Conservation (phyloP, 2,329 filamentous ascomycete species). For the Purpureocillium takamizusanense region DNA sequence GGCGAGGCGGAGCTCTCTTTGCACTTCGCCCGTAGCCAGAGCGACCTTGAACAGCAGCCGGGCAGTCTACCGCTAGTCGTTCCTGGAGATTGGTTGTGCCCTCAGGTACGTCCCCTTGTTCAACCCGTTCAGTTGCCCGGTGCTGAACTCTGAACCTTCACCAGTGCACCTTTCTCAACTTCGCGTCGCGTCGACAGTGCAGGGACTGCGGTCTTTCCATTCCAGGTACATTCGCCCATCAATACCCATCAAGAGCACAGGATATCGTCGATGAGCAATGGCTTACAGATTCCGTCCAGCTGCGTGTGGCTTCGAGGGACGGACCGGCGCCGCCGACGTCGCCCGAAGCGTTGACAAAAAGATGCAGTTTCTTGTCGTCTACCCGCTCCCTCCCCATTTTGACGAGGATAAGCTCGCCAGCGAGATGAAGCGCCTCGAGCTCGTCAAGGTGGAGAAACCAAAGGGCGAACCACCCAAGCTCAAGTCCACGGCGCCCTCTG, state of each 20-base stretch:
- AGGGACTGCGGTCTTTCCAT: slow-evolving; percentile 26
- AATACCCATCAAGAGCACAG: not conserved
- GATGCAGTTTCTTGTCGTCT: slow-evolving; percentile 69
- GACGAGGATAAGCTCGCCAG: slow-evolving; percentile 64
- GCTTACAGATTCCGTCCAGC: slow-evolving; percentile 7
- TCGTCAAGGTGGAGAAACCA: slow-evolving; percentile 43
- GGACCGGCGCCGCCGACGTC: slow-evolving; percentile 40
- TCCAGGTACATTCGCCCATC: slow-evolving; percentile 13
- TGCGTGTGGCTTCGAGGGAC: slow-evolving; percentile 21
- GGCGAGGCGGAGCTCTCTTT: slow-evolving; percentile 27
- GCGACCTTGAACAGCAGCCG: slow-evolving; percentile 20
- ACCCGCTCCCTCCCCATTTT: slow-evolving; percentile 60
- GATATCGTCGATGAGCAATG: not conserved
- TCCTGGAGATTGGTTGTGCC: slow-evolving; percentile 24
- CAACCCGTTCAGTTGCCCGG: not conserved
- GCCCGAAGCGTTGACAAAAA: slow-evolving; percentile 44
- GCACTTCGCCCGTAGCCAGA: slow-evolving; percentile 30
- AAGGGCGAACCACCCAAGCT: slow-evolving; percentile 40
- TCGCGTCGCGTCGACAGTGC: slow-evolving; percentile 25
- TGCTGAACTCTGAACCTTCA: not conserved
- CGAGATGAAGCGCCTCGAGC: slow-evolving; percentile 64
- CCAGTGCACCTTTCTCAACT: slow-evolving; percentile 32
- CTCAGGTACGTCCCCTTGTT: slow-evolving; percentile 16
- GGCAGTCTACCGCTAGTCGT: slow-evolving; percentile 5
- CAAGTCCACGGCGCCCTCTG: slow-evolving; percentile 49